Percentiles rank a stretch among this genome's conserved stretches.
phyloP scores from a whole-genome alignment of 1,284 basidiomycete species.

The Rhodofomes roseus region DNA sequence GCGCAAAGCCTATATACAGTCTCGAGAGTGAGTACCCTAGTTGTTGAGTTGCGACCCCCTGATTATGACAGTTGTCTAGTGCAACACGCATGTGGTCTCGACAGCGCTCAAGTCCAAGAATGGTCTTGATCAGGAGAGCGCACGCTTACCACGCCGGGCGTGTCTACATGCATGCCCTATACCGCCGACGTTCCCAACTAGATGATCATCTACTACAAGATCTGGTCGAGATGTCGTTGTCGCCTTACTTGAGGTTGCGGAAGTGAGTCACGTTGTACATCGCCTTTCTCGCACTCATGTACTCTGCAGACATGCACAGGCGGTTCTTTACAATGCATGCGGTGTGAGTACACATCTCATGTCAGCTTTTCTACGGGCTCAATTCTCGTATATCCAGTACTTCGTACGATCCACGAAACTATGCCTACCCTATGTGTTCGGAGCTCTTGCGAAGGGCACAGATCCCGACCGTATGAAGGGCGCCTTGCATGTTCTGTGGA shows the following conservation, averaged over 20 bases:
- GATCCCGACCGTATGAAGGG: constrained; percentile 96
- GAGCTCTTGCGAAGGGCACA: constrained; percentile 69
- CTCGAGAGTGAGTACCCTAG: constrained; percentile 56
- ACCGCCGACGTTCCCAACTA: constrained; percentile 75
- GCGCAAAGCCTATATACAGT: constrained; percentile 66
- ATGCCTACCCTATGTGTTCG: constrained; percentile 70
- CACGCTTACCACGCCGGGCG: constrained; percentile 72
- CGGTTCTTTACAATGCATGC: constrained; percentile 63
- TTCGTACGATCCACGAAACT: constrained; percentile 82
- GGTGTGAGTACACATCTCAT: constrained; percentile 41
- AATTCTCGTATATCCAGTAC: constrained; percentile 39
- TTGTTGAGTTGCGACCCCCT: neutral
- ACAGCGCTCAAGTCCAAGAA: constrained; percentile 73
- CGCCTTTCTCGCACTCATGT: neutral
- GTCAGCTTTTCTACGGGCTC: neutral
- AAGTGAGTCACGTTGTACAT: constrained; percentile 38
- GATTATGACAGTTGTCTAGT: constrained; percentile 34
- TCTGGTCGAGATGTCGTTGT: constrained; percentile 82
- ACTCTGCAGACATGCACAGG: constrained; percentile 63
- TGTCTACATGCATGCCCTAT: constrained; percentile 76
- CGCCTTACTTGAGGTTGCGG: constrained; percentile 79
- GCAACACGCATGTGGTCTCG: constrained; percentile 65
- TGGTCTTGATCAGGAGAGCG: constrained; percentile 78
- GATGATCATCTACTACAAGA: constrained; percentile 81
- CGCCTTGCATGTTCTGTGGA: constrained; percentile 84